phyloP scores from a whole-genome alignment of 208 protist genomes.

The Acanthamoeba rhysodes region DNA sequence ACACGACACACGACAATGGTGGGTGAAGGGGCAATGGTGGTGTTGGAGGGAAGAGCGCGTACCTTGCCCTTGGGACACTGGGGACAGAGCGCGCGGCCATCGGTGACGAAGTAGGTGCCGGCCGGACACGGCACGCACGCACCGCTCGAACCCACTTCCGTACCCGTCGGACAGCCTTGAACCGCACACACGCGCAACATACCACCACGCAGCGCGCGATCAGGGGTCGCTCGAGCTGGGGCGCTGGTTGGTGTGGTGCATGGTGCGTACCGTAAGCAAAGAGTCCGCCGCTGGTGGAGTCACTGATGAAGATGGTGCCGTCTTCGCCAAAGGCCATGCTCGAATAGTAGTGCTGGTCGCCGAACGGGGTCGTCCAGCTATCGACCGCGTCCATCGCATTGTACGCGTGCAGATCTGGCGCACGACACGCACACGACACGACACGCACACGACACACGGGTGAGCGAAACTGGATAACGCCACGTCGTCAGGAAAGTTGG shows the following conservation, averaged over 20 bases:
- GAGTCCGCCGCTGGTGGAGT: constrained; percentile 37
- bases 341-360: background rate
- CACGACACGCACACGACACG: too few relatives aligned
- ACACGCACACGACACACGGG: too few relatives aligned
- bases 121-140: background rate
- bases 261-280: constrained; percentile 1
- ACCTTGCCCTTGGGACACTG: constrained; percentile 3
- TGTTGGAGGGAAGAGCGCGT: background rate
- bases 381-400: background rate
- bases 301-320: constrained; percentile 43
- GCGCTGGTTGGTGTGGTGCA: background rate
- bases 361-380: background rate
- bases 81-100: constrained; percentile 16
- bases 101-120: constrained; percentile 22
- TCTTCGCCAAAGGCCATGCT: constrained; percentile 22
- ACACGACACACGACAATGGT: background rate
- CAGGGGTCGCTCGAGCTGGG: background rate
- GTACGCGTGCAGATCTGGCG: background rate
- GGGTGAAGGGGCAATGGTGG: background rate
- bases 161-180: background rate
- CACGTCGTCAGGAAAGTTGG: background rate
- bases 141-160: background rate
- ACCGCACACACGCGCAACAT: background rate
- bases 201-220: background rate
- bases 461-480: background rate